Evolutionary conservation across 768 basidiomycete species (phyloP).

Genomic region (Lentinula lateritia): DNA sequence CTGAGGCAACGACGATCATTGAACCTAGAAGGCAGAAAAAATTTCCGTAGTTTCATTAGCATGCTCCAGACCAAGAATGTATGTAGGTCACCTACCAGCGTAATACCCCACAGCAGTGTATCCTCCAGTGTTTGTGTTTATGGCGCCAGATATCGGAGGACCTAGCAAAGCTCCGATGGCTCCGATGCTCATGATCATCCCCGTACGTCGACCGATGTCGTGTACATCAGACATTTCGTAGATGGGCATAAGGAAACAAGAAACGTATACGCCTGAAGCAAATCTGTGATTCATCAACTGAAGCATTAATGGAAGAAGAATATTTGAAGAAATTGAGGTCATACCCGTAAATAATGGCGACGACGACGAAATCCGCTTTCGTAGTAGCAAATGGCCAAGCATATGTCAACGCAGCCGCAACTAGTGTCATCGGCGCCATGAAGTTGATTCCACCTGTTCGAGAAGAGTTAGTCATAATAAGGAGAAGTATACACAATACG

Average conservation of each 20-base stretch:
- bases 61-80: neutral
- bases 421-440: conserved; percentile 55
- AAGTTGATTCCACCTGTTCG: conserved; percentile 59
- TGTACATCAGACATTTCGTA: conserved; percentile 43
- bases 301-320: no score
- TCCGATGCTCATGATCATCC: conserved; percentile 47
- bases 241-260: conserved; percentile 39
- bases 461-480: neutral
- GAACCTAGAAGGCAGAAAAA: neutral
- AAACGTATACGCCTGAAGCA: conserved; percentile 44
- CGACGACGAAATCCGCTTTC: conserved; percentile 28
- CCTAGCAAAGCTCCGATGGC: conserved; percentile 53
- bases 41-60: neutral
- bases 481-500: neutral
- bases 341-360: conserved; percentile 5
- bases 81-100: conserved; percentile 29
- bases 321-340: no score
- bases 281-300: conserved; percentile 23
- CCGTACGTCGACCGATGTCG: conserved; percentile 53
- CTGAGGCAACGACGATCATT: conserved; percentile 5
- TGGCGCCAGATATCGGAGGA: conserved; percentile 60
- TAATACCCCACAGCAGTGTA: conserved; percentile 44
- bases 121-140: conserved; percentile 37
- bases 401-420: conserved; percentile 56
- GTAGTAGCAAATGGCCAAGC: conserved; percentile 62